Conservation (phyloP, 108 stramenopile species). For the Bacterosira constricta region DNA sequence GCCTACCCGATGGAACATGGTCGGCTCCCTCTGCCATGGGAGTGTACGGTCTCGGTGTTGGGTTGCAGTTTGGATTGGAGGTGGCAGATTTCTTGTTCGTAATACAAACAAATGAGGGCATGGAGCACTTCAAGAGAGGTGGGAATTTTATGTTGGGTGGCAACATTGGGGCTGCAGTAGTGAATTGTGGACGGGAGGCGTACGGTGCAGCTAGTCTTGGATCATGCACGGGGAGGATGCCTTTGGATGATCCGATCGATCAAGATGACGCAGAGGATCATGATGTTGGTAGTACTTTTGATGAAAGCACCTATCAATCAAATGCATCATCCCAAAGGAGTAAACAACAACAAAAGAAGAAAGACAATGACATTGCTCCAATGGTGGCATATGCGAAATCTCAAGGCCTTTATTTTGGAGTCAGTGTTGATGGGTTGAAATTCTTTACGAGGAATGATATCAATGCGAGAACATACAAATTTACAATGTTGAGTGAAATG, state of each 20-base stretch:
- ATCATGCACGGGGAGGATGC: constrained; percentile 36
- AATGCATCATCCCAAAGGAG: constrained; percentile 10
- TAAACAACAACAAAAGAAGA: constrained; percentile 16
- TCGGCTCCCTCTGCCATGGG: constrained; percentile 88
- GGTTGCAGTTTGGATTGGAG: constrained; percentile 88
- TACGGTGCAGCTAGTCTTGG: constrained; percentile 82
- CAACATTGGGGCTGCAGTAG: constrained; percentile 82
- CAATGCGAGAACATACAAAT: constrained; percentile 81
- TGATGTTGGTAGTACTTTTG: constrained; percentile 6
- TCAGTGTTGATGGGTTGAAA: constrained; percentile 81
- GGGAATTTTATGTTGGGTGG: constrained; percentile 79
- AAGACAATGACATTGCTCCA: constrained; percentile 62
- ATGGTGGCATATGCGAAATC: constrained; percentile 89
- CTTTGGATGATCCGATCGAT: constrained; percentile 48
- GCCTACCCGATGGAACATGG: constrained; percentile 88
- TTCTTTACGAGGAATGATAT: constrained; percentile 82
- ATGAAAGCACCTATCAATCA: constrained; percentile 23
- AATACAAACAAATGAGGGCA: constrained; percentile 78
- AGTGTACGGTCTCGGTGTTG: constrained; percentile 78
- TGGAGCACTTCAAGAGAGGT: constrained; percentile 81
- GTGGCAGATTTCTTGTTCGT: constrained; percentile 87
- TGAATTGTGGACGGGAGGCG: constrained; percentile 74
- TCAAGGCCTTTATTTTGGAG: constrained; percentile 87
- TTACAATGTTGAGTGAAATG: constrained; percentile 55
- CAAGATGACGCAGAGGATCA: constrained; percentile 62